Evolutionary conservation across 2,329 filamentous ascomycete genomes (phyloP).

Genomic region (Paraphaeosphaeria sporulosa): DNA sequence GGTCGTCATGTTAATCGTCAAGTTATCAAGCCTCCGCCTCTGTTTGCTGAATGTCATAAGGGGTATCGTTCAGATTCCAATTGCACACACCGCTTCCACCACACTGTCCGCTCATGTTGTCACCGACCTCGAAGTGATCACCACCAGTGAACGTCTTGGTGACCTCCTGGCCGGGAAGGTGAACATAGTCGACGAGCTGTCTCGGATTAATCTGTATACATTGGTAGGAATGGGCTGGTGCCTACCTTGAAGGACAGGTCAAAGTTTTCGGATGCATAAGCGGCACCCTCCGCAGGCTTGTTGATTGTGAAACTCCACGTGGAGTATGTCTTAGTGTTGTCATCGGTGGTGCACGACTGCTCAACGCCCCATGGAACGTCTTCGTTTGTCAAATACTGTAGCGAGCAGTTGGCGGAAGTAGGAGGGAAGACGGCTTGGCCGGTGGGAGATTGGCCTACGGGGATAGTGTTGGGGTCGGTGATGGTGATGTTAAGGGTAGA

Average conservation of each 20-base stretch:
- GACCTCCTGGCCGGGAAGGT: neutral
- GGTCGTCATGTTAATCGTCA: neutral
- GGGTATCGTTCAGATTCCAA: neutral
- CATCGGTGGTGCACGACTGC: constrained; percentile 11
- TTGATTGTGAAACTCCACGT: constrained; percentile 8
- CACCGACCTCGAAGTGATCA: constrained; percentile 18
- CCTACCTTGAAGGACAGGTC: constrained; percentile 17
- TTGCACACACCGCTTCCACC: constrained; percentile 16
- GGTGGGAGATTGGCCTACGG: neutral
- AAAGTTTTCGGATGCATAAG: constrained; percentile 14
- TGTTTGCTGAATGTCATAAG: neutral
- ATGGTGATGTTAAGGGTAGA: constrained; percentile 18
- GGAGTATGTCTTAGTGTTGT: constrained; percentile 10
- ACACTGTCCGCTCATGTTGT: constrained; percentile 18
- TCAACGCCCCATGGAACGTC: constrained; percentile 8
- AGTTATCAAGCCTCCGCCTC: neutral
- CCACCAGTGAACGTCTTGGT: constrained; percentile 12
- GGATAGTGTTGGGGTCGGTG: constrained; percentile 1
- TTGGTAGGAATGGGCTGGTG: neutral
- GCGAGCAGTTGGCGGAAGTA: constrained; percentile 11
- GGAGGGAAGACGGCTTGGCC: constrained; percentile 8
- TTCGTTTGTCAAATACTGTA: constrained; percentile 2
- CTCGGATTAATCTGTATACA: neutral
- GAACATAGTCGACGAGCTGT: constrained; percentile 6
- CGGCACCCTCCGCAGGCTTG: neutral